Evolutionary conservation across 352 stramenopile species (phyloP).

Genomic region (Phytophthora rubi): DNA sequence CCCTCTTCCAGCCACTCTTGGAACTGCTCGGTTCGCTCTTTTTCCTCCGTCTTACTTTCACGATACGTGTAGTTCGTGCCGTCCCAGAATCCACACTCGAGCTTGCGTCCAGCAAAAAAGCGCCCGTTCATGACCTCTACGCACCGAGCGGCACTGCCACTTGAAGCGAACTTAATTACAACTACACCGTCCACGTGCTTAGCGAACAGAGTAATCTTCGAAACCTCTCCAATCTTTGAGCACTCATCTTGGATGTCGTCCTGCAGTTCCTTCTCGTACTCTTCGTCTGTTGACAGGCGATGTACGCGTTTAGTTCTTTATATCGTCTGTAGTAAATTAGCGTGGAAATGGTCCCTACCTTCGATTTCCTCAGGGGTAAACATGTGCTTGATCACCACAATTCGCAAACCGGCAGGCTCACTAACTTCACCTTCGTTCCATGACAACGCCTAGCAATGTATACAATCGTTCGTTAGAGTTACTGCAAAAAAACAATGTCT

Average conservation of each 20-base stretch:
- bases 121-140: slow-evolving; percentile 90
- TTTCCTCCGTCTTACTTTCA: slow-evolving; percentile 78
- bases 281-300: slow-evolving; percentile 46
- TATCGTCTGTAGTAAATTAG: not conserved
- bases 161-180: slow-evolving; percentile 94
- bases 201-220: slow-evolving; percentile 95
- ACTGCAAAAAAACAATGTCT: slow-evolving; percentile 9
- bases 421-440: slow-evolving; percentile 96
- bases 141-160: slow-evolving; percentile 84
- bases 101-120: slow-evolving; percentile 87
- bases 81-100: slow-evolving; percentile 95
- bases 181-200: slow-evolving; percentile 93
- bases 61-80: slow-evolving; percentile 94
- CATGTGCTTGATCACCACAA: slow-evolving; percentile 97
- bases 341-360: slow-evolving; percentile 26
- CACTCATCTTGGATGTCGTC: slow-evolving; percentile 86
- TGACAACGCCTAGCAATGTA: slow-evolving; percentile 75
- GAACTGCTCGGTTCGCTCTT: slow-evolving; percentile 93
- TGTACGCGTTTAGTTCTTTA: not conserved
- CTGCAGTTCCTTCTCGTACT: slow-evolving; percentile 76
- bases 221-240: slow-evolving; percentile 86
- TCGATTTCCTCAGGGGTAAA: slow-evolving; percentile 91
- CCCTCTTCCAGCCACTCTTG: slow-evolving; percentile 94
- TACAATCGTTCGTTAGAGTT: not conserved
- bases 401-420: slow-evolving; percentile 91